These are phyloP conservation scores for Pythium periplocum DNA, from an alignment of 352 stramenopile species.

Conservation along the genomic window DNA sequence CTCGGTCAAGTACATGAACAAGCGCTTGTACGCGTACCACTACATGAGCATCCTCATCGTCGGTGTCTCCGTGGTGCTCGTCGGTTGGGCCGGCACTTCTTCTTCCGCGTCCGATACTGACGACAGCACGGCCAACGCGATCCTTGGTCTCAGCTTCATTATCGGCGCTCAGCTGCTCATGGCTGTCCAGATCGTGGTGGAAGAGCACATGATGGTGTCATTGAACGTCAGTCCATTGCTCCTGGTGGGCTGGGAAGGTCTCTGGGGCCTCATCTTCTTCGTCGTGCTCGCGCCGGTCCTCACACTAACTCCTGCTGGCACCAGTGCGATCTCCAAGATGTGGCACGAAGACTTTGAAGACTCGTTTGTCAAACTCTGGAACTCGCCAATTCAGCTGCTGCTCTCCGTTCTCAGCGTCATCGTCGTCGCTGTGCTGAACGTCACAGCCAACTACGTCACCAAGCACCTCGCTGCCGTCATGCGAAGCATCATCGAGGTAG, in stretches of 20 bases:
- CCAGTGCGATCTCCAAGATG: constrained; percentile 52
- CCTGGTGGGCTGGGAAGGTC: constrained; percentile 80
- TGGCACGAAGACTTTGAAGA: constrained; percentile 83
- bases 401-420: constrained; percentile 62
- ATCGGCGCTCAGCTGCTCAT: constrained; percentile 76
- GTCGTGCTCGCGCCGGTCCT: constrained; percentile 61
- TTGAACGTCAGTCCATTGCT: constrained; percentile 84
- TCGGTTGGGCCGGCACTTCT: constrained; percentile 52
- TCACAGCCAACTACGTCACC: constrained; percentile 80
- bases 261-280: constrained; percentile 84
- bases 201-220: constrained; percentile 84
- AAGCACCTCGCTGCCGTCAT: constrained; percentile 83
- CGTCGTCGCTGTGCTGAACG: constrained; percentile 72
- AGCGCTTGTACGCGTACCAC: constrained; percentile 79
- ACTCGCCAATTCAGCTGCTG: constrained; percentile 51
- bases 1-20: constrained; percentile 78
- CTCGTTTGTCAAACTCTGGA: constrained; percentile 65
- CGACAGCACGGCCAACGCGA: constrained; percentile 31
- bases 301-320: constrained; percentile 37
- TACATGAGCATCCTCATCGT: constrained; percentile 81
- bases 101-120: constrained; percentile 9
- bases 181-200: constrained; percentile 87
- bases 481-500: constrained; percentile 77
- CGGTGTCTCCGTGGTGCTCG: constrained; percentile 58
- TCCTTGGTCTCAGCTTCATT: constrained; percentile 75